Evolutionary conservation across 2,329 filamentous ascomycete genomes (phyloP).

Genomic region (Xylariaceae sp.): DNA sequence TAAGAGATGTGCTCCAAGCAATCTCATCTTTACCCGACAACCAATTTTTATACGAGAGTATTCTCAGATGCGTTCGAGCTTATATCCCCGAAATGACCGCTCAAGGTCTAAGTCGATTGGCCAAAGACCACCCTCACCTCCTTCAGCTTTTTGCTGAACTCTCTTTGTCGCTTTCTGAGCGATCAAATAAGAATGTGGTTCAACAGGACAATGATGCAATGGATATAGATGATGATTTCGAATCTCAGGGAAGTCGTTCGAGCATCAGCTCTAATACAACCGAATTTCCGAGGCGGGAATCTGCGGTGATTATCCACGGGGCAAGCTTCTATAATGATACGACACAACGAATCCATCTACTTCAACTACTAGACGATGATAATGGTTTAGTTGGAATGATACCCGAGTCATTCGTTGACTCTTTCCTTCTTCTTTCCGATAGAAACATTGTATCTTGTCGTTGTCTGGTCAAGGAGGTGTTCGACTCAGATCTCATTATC

Average conservation of each 20-base stretch:
- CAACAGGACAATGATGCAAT: conserved; percentile 22
- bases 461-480: conserved; percentile 47
- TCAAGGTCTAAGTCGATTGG: conserved; percentile 35
- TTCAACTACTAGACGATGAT: conserved; percentile 42
- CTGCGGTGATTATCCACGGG: conserved; percentile 38
- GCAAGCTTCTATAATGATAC: conserved; percentile 48
- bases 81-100: conserved; percentile 45
- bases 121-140: conserved; percentile 38
- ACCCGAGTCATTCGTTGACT: conserved; percentile 47
- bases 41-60: conserved; percentile 42
- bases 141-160: conserved; percentile 42
- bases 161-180: conserved; percentile 32
- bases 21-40: conserved; percentile 44
- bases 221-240: conserved; percentile 58
- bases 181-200: conserved; percentile 30
- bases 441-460: conserved; percentile 53
- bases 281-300: conserved; percentile 45
- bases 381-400: conserved; percentile 45
- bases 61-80: conserved; percentile 42
- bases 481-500: conserved; percentile 50
- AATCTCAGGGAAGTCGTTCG: conserved; percentile 53
- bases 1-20: conserved; percentile 38
- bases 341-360: conserved; percentile 41
- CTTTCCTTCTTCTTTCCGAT: conserved; percentile 45
- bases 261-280: conserved; percentile 34